phyloP scores from a whole-genome alignment of 2,329 filamentous ascomycete species.

The Trichoderma atrobrunneum region DNA sequence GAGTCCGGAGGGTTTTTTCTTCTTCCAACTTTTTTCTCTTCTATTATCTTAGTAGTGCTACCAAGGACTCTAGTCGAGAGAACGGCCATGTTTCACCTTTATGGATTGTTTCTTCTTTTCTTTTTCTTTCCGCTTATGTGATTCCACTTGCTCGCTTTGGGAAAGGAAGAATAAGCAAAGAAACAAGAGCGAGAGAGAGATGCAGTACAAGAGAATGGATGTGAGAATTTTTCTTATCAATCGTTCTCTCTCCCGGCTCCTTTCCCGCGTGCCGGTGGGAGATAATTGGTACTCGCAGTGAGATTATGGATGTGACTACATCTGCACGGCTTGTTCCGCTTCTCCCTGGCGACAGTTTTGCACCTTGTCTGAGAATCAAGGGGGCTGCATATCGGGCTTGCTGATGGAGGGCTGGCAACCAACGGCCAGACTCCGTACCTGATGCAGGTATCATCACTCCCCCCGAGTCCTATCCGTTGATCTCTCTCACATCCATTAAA shows the following conservation, averaged over 20 bases:
- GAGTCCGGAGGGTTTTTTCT: neutral
- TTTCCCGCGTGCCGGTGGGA: neutral
- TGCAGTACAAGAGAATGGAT: neutral
- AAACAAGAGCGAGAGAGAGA: neutral
- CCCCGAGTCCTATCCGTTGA: neutral
- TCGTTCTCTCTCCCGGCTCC: neutral
- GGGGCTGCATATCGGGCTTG: neutral
- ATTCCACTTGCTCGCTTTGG: neutral
- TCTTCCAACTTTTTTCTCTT: neutral
- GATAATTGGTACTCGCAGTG: neutral
- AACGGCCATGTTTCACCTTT: constrained; percentile 6
- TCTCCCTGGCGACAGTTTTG: neutral
- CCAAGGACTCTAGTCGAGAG: neutral
- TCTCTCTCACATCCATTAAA: neutral
- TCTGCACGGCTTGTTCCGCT: neutral
- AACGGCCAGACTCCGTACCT: neutral
- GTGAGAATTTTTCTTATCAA: neutral
- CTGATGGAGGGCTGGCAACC: neutral
- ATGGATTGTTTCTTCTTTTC: neutral
- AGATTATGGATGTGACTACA: neutral
- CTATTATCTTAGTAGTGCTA: neutral
- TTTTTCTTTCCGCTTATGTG: neutral
- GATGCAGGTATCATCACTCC: neutral
- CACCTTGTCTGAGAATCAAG: constrained; percentile 1
- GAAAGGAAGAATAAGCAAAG: neutral